Conservation (phyloP, 345 rosid genomes). For the Lumnitzera littorea region DNA sequence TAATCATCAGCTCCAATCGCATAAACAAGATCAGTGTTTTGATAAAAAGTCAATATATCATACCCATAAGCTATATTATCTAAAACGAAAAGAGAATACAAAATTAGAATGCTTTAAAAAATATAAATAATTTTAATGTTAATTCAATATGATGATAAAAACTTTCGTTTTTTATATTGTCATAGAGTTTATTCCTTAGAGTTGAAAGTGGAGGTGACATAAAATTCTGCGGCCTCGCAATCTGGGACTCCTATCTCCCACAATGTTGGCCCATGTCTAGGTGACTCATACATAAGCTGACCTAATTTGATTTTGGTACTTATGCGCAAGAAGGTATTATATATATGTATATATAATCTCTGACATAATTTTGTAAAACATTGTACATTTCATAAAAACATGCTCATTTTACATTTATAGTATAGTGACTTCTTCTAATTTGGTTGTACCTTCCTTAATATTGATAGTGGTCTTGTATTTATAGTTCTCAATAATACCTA, state of each 20-base stretch:
- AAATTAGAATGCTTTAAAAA: neutral
- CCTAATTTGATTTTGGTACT: constrained; percentile 16
- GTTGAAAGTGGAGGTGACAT: constrained; percentile 22
- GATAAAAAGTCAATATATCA: constrained; percentile 9
- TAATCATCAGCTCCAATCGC: constrained; percentile 7
- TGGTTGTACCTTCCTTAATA: constrained; percentile 16
- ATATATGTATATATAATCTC: neutral
- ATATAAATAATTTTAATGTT: neutral
- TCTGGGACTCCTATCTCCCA: constrained; percentile 46
- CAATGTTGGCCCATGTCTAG: constrained; percentile 34
- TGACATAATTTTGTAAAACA: too few species aligned
- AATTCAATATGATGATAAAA: neutral
- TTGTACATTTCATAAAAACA: too few species aligned
- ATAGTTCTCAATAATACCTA: constrained; percentile 67
- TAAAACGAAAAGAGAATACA: constrained; percentile 2
- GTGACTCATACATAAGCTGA: constrained; percentile 22
- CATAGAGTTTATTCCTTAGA: constrained; percentile 17
- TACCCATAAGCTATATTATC: constrained; percentile 21
- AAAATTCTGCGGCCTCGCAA: constrained; percentile 27
- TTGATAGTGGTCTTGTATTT: constrained; percentile 19
- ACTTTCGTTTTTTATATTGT: constrained; percentile 3
- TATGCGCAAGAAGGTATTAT: constrained; percentile 1
- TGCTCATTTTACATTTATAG: too few species aligned
- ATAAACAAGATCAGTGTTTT: constrained; percentile 4
- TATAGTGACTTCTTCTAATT: too few species aligned